phyloP scores from a whole-genome alignment of 1,284 basidiomycete species.

The Schizophyllum commune region DNA sequence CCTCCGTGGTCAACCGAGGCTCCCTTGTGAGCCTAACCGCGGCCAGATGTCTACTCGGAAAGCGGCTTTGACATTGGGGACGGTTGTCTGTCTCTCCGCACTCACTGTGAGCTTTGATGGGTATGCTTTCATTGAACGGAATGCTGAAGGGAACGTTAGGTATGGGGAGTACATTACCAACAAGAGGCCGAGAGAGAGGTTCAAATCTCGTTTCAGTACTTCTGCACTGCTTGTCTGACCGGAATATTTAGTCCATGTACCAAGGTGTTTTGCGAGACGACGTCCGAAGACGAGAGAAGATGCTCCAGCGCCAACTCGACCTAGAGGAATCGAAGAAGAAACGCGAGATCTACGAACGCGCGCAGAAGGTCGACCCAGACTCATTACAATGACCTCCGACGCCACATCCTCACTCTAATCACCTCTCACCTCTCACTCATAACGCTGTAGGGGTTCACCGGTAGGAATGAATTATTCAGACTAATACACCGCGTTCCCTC shows the following conservation, averaged over 20 bases:
- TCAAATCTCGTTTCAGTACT: constrained; percentile 11
- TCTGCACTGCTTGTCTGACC: constrained; percentile 8
- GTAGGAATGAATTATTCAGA: not conserved
- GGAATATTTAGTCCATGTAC: constrained; percentile 69
- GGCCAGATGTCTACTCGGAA: not conserved
- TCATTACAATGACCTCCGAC: not conserved
- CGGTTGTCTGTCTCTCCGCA: not conserved
- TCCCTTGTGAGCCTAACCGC: not conserved
- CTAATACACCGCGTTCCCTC: not conserved
- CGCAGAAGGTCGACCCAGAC: constrained; percentile 40
- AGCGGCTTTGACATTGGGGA: not conserved
- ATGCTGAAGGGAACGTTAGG: constrained; percentile 57
- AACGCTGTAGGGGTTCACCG: not conserved
- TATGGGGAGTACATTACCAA: constrained; percentile 90
- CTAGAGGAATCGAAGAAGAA: constrained; percentile 59
- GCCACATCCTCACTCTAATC: not conserved
- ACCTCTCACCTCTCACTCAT: not conserved
- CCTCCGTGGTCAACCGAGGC: not conserved
- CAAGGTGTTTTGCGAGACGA: constrained; percentile 85
- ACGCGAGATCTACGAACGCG: constrained; percentile 58
- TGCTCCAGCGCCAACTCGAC: constrained; percentile 57
- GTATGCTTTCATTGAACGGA: not conserved
- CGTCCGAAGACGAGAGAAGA: constrained; percentile 68
- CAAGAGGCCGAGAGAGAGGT: constrained; percentile 86
- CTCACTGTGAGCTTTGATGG: constrained; percentile 21